Evolutionary conservation across 2,329 filamentous ascomycete genomes (phyloP), one percentile per base, ranked within the genome.

Genomic region (Colletotrichum echinochloae): DNA sequence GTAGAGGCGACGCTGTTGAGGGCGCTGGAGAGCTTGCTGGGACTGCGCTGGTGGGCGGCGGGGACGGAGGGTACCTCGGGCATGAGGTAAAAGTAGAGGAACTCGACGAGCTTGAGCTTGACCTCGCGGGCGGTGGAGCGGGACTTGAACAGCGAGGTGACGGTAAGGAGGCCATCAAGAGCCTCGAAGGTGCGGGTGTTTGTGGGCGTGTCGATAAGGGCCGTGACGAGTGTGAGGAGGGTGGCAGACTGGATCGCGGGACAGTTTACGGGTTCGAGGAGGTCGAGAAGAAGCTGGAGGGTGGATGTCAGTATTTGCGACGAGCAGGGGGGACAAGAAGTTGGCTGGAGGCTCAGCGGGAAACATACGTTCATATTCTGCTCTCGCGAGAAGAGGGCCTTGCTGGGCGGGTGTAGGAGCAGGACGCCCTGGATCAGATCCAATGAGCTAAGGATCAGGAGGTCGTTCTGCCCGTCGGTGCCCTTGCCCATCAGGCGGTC

Each of bases 41-140:
- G 90, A 77, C 89, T 92, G 72, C 90, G 87, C 80, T 91, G 89
- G 72, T 90, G 81, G 77, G 90, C 84, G 30, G 81, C 83, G 9
- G 86, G 83, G 11, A 86, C 77, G 2, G 84, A 83, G 54, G 87
- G 90, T 0, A 89, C 89, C 82, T 99, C 96, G 60, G 95, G 95
- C 92, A 98, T 97, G 75, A 99, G 91, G 81, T 98, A 99, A 82
- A 98, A 98, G 85, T 98, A 98, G 61, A 99, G 84, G 79, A 98
- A 98, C 81, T 98, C 96, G 75, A 98, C 91, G n/a, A 97, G 89
- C 81, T 97, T 96, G 78, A 97, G 89, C 84, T 97, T 98, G 74
- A 98, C 95, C 76, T 95, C 93, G 72, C 94, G 90, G 30, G 90
- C 90, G 4, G 95, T 98, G 74, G 91, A 90, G 71, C 94, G 91